Conservation (phyloP, 768 basidiomycete genomes). For the Amanita pseudoporphyria region DNA sequence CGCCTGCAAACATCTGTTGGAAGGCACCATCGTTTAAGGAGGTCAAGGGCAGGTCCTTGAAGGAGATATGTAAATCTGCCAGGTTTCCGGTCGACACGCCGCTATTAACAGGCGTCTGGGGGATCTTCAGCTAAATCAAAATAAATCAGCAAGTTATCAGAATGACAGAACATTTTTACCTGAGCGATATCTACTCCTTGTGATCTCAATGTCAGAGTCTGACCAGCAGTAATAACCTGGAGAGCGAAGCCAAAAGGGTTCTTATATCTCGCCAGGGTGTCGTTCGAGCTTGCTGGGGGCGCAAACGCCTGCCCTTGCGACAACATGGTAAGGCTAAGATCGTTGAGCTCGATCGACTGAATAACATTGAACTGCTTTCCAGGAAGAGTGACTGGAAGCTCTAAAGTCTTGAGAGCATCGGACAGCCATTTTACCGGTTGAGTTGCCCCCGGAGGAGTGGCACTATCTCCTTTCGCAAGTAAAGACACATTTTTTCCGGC, state of each 20-base stretch:
- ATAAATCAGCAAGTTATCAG: background rate
- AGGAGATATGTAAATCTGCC: constrained; percentile 49
- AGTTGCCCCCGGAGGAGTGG: constrained; percentile 45
- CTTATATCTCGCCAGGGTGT: constrained; percentile 48
- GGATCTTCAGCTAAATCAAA: constrained; percentile 36
- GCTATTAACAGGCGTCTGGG: constrained; percentile 37
- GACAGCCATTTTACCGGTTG: constrained; percentile 53
- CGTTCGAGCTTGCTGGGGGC: constrained; percentile 47
- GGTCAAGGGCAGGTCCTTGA: constrained; percentile 43
- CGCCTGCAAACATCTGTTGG: constrained; percentile 44
- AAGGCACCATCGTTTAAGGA: constrained; percentile 49
- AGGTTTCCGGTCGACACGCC: constrained; percentile 64
- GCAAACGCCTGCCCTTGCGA: constrained; percentile 45
- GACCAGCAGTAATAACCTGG: constrained; percentile 46
- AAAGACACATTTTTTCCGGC: constrained; percentile 56
- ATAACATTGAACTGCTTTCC: constrained; percentile 55
- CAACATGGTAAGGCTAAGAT: constrained; percentile 45
- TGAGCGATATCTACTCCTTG: constrained; percentile 42
- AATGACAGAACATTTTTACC: constrained; percentile 23
- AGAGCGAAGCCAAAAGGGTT: constrained; percentile 74
- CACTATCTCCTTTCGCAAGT: constrained; percentile 46
- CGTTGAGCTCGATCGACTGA: constrained; percentile 48
- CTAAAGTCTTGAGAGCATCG: constrained; percentile 59
- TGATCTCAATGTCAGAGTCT: constrained; percentile 42
- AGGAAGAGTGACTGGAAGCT: constrained; percentile 50